phyloP scores from a whole-genome alignment of 352 stramenopile species.

The Phytophthora pluvialis region DNA sequence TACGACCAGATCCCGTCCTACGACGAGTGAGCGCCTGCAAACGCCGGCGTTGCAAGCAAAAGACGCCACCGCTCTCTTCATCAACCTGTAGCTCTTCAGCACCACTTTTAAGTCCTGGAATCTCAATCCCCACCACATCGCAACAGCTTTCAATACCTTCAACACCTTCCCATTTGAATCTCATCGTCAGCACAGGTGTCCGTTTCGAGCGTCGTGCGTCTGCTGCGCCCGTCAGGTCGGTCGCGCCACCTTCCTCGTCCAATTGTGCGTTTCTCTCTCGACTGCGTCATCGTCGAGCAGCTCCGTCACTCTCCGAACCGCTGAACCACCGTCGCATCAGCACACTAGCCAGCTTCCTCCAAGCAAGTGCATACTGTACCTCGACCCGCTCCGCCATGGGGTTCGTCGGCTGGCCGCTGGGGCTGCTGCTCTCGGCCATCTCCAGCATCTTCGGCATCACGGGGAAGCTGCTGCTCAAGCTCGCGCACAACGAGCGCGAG shows the following conservation, averaged over 20 bases:
- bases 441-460: constrained; percentile 84
- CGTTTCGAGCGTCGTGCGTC: background rate
- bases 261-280: constrained; percentile 19
- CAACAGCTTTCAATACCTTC: too few species aligned
- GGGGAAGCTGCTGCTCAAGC: constrained; percentile 83
- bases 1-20: constrained; percentile 88
- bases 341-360: constrained; percentile 2
- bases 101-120: background rate
- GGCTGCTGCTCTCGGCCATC: constrained; percentile 74
- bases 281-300: constrained; percentile 32
- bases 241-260: constrained; percentile 7
- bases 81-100: constrained; percentile 8
- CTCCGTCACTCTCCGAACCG: constrained; percentile 14
- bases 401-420: constrained; percentile 79
- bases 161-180: background rate
- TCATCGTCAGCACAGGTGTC: background rate
- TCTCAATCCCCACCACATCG: constrained; percentile 1
- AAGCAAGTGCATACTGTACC: background rate
- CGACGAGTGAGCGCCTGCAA: constrained; percentile 57
- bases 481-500: constrained; percentile 77
- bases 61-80: background rate
- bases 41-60: too few species aligned
- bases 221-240: constrained; percentile 12
- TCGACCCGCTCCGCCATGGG: constrained; percentile 19
- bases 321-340: constrained; percentile 17